These are phyloP conservation scores for Falciphora oryzae DNA, from an alignment of 2,329 filamentous ascomycete species.

Conservation along the genomic window DNA sequence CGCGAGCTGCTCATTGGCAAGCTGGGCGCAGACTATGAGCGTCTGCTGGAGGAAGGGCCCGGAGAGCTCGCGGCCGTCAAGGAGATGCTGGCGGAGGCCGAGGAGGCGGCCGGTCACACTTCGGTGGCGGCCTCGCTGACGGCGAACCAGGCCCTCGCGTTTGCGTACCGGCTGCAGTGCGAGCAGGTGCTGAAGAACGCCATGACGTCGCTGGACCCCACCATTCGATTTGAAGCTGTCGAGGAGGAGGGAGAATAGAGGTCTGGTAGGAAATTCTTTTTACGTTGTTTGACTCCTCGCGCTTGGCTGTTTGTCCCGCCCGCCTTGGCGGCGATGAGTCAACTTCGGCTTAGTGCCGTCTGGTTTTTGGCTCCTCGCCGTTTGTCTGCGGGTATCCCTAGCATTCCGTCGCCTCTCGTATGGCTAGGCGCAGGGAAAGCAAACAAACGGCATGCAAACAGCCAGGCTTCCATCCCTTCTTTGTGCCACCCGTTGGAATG, in stretches of 20 bases:
- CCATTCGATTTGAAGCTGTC: background rate
- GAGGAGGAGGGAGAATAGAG: conserved; percentile 2
- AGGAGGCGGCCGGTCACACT: conserved; percentile 29
- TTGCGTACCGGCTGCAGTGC: conserved; percentile 44
- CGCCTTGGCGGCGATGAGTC: background rate
- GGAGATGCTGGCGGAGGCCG: conserved; percentile 23
- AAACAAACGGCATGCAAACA: background rate
- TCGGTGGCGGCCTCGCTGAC: conserved; percentile 22
- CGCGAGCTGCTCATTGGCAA: conserved; percentile 31
- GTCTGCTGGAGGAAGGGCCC: conserved; percentile 39
- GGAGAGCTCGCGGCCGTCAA: conserved; percentile 1
- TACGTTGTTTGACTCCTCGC: background rate
- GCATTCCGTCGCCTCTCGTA: background rate
- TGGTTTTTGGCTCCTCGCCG: background rate
- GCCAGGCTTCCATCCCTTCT: background rate
- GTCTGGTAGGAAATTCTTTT: background rate
- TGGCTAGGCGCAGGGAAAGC: background rate
- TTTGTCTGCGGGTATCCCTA: background rate
- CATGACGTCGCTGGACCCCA: conserved; percentile 14
- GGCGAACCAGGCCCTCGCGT: conserved; percentile 40
- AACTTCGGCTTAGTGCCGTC: background rate
- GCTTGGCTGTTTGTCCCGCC: background rate
- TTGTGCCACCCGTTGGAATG: background rate
- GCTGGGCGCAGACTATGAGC: conserved; percentile 32
- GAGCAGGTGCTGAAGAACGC: conserved; percentile 39